Evolutionary conservation across 192 early-diverging fungal genomes (phyloP).

Genomic region (Irineochytrium annulatum): DNA sequence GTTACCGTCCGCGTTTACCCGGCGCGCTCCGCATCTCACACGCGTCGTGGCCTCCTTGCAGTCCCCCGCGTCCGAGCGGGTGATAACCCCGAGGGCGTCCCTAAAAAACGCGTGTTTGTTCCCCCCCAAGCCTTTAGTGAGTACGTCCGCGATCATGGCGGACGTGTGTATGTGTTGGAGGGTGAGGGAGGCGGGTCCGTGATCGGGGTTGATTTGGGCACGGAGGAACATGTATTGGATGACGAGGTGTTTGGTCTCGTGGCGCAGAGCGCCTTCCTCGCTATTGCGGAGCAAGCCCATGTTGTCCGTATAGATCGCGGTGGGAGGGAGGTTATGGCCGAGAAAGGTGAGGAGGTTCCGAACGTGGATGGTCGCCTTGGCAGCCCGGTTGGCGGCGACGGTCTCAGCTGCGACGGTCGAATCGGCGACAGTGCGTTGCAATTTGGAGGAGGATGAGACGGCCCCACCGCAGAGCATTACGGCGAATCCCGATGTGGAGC

Average conservation of each 20-base stretch:
- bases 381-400: neutral
- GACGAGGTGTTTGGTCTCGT: neutral
- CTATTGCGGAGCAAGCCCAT: neutral
- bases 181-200: too few species aligned
- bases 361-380: neutral
- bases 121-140: conserved; percentile 2
- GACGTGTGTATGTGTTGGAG: neutral
- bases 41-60: too few species aligned
- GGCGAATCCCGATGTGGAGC: neutral
- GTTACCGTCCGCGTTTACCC: too few species aligned
- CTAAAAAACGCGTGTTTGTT: too few species aligned
- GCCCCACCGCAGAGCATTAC: neutral
- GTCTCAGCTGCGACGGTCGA: conserved; percentile 3
- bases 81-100: too few species aligned
- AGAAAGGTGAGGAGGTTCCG: neutral
- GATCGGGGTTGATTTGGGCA: neutral
- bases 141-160: neutral
- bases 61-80: too few species aligned
- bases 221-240: conserved; percentile 1
- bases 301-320: neutral
- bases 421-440: neutral
- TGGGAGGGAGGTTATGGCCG: neutral
- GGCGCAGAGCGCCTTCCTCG: neutral
- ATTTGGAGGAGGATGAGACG: neutral
- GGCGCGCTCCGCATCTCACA: too few species aligned